These are phyloP conservation scores for Vitis hybrid DNA, from an alignment of 177 flowering plant species.

Conservation along the genomic window DNA sequence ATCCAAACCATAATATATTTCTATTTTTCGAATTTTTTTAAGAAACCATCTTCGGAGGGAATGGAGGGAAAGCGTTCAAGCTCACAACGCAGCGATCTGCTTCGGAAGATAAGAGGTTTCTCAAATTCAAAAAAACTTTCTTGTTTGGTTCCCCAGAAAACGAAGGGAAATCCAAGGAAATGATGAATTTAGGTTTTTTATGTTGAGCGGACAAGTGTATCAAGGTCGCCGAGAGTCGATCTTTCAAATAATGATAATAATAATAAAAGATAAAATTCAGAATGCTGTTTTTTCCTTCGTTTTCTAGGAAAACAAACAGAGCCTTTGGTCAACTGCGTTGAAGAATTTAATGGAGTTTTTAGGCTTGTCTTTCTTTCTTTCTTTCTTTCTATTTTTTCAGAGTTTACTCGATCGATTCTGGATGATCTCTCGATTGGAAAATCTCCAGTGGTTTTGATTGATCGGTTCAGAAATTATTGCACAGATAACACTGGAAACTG, in stretches of 20 bases:
- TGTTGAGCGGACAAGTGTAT: no score
- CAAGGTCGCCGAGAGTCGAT: no score
- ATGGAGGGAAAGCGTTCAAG: constrained; percentile 35
- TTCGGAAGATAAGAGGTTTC: constrained; percentile 35
- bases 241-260: neutral
- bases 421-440: constrained; percentile 39
- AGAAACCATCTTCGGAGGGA: neutral
- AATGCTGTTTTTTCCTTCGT: no score
- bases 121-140: neutral
- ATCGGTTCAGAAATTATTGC: constrained; percentile 54
- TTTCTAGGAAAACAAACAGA: neutral
- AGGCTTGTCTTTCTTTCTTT: neutral
- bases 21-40: neutral
- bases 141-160: no score
- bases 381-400: constrained; percentile 22
- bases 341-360: neutral
- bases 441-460: constrained; percentile 37
- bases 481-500: constrained; percentile 34
- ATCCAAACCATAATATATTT: no score
- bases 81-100: constrained; percentile 21
- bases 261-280: no score
- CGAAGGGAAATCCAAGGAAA: no score
- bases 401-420: constrained; percentile 38
- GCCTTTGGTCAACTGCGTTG: neutral
- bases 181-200: no score